Base-by-base conservation (phyloP, 805 yeast genomes). In the Hanseniaspora lachancei region DNA sequence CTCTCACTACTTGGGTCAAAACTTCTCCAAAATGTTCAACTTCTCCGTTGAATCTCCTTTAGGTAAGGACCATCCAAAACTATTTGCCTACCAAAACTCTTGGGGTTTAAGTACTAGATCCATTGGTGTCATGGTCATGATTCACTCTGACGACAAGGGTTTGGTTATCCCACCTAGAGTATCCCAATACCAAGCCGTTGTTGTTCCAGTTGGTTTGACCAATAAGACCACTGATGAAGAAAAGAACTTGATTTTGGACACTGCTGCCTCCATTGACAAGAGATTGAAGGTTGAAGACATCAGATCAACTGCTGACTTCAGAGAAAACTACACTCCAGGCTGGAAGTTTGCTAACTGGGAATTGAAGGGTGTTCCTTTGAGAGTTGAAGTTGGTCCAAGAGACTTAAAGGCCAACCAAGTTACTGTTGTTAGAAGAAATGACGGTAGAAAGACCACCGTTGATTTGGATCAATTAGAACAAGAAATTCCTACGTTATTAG, bases 51-150 rank as follows among this genome's bases (percentile, higher is more conserved):
- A 93, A 74, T 86, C 88, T 71, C 99, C 99, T 62, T 85, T 84
- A 58, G 96, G 96, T 53, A 67, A 84, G 21, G 95, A 86, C 59
- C 81, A 84, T 68, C 95, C 93, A 66, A 86, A 88, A 74, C 74
- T 89, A 51, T 80, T 75, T 64, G 96, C 93, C 36, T 88, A 82
- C 80, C 99, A 93, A 76, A 93, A 95, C 77, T 89, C 97, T 13
- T 93, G 99, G 99, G 99, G 99, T 74, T 75, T 93, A 64, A 89
- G 97, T 49, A 93, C 99, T 58, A 87, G 99, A 74, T 93, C 86
- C 61, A 89, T 93, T 69, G 99, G 99, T 78, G 99, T 95, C 63
- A 93, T 93, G 97, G 89, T 88, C 58, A 93, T 93, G 99, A 80
- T 89, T 58, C 99, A 93, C 71, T 89, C 97, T 39, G 99, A 93